Percentiles rank a stretch among this genome's conserved stretches.
These are phyloP conservation scores for Aspergillus quadricinctus DNA, from an alignment of 2,329 filamentous ascomycete species.

Conservation along the genomic window DNA sequence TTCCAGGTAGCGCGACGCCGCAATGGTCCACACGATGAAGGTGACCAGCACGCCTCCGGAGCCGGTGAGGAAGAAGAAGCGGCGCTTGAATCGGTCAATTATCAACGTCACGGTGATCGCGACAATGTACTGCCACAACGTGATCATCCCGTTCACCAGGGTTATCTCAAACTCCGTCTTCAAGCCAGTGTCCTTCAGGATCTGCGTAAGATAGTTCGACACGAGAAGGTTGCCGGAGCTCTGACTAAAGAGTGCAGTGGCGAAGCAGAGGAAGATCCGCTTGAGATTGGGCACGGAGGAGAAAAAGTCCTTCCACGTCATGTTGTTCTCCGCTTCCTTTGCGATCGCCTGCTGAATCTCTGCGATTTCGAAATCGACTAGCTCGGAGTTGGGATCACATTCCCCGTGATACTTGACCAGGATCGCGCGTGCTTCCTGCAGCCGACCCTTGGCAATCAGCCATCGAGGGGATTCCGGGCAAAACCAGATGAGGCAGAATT, in stretches of 20 bases:
- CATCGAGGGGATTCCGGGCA: conserved; percentile 60
- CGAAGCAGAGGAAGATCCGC: conserved; percentile 39
- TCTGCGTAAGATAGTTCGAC: conserved; percentile 40
- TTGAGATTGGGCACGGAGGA: conserved; percentile 38
- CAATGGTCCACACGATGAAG: conserved; percentile 48
- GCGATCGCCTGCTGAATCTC: conserved; percentile 49
- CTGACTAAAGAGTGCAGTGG: conserved; percentile 40
- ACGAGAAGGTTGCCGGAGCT: conserved; percentile 42
- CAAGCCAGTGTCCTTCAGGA: conserved; percentile 38
- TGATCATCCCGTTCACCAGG: conserved; percentile 35
- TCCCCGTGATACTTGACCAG: conserved; percentile 52
- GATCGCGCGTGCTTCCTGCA: conserved; percentile 48
- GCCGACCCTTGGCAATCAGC: conserved; percentile 50
- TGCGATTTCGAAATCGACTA: conserved; percentile 47
- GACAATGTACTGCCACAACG: conserved; percentile 43
- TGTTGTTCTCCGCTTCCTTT: conserved; percentile 43
- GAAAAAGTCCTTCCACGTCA: conserved; percentile 43
- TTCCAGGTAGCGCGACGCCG: conserved; percentile 42
- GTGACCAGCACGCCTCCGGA: conserved; percentile 32
- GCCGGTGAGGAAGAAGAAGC: conserved; percentile 41
- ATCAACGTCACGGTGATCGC: conserved; percentile 35
- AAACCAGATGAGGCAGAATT: conserved; percentile 45
- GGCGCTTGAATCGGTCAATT: conserved; percentile 32
- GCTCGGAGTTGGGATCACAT: conserved; percentile 39
- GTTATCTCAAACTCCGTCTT: conserved; percentile 37